phyloP scores from a whole-genome alignment of 768 basidiomycete genomes.

The Boletellus sp. region DNA sequence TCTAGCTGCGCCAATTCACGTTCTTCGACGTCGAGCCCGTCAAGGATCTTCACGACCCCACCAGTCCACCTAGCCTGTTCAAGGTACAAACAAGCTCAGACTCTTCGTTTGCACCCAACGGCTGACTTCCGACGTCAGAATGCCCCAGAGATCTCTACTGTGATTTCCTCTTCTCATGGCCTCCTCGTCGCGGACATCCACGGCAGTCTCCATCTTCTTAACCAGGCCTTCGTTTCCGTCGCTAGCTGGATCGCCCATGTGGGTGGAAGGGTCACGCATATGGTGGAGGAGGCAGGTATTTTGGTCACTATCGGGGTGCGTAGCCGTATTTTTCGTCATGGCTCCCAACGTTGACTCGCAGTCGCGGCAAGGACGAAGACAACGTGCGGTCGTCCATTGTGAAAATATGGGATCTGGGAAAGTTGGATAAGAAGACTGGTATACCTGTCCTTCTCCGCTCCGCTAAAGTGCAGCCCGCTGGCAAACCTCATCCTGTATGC shows the following conservation, averaged over 20 bases:
- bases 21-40: slow-evolving; percentile 83
- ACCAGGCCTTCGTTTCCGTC: slow-evolving; percentile 65
- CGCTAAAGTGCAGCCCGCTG: slow-evolving; percentile 69
- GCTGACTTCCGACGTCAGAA: slow-evolving; percentile 34
- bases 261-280: slow-evolving; percentile 79
- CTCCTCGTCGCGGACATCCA: slow-evolving; percentile 82
- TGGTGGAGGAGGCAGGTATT: slow-evolving; percentile 76
- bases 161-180: slow-evolving; percentile 60
- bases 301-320: slow-evolving; percentile 87
- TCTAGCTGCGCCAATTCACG: slow-evolving; percentile 82
- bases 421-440: slow-evolving; percentile 60
- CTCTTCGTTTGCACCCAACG: neutral
- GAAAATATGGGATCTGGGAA: slow-evolving; percentile 87
- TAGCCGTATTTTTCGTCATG: slow-evolving; percentile 9
- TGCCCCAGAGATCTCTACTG: slow-evolving; percentile 70
- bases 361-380: slow-evolving; percentile 64
- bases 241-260: slow-evolving; percentile 79
- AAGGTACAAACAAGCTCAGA: slow-evolving; percentile 42
- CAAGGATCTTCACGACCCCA: slow-evolving; percentile 75
- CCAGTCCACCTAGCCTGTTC: slow-evolving; percentile 73
- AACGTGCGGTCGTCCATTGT: slow-evolving; percentile 60
- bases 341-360: slow-evolving; percentile 11
- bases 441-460: slow-evolving; percentile 67
- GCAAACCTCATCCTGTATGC: slow-evolving; percentile 73
- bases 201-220: slow-evolving; percentile 75